Base-by-base conservation (phyloP, 176 grass and related monocot genomes). In the Bonia amplexicaulis region DNA sequence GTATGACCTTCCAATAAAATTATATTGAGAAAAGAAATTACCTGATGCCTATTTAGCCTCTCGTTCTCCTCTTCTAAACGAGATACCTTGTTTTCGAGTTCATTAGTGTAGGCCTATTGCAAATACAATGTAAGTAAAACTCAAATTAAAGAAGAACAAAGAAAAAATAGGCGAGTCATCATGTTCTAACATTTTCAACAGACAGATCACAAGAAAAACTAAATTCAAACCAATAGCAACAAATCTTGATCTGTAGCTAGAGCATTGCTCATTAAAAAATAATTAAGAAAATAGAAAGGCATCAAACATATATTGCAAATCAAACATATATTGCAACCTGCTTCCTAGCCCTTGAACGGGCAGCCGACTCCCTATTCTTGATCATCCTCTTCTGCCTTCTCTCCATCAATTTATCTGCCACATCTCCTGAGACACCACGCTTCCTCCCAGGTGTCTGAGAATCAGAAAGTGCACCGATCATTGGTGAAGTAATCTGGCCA, bases 331-430 rank as follows among this genome's bases (percentile, higher is more conserved):
- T 71, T 37, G 27, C 77, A 76, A 97, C 96, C 93, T 98, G 96
- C 72, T 98, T 98, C 88, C 96, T 98, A 75, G 96, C 96, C 83
- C 96, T 98, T 81, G 96, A 98, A 81, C 96, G 91, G 29, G 96
- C 96, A 83, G 96, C 96, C 13, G 96, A 98, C 72, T 98, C 96
- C 68, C 96, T 92, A 61, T 98, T 98, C 85, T 98, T 98, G 25
- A 98, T 95, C 96, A 98, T 98, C 91, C 96, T 95, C 87, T 98
- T 98, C 59, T 98, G 96, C 76, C 96, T 93, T 87, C 93, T 92
- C 78, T 98, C 96, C 71, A 90, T 69, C 66, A 89, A 82, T 82
- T 94, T 98, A 76, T 98, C 82, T 12, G 40, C 63, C 27, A 88
- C 59, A 47, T 93, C 90, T 31, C 86, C 88, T 45, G 87, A 77